These are phyloP conservation scores for Xylariomycetidae sp. DNA, from an alignment of 2,329 filamentous ascomycete species.

Conservation along the genomic window DNA sequence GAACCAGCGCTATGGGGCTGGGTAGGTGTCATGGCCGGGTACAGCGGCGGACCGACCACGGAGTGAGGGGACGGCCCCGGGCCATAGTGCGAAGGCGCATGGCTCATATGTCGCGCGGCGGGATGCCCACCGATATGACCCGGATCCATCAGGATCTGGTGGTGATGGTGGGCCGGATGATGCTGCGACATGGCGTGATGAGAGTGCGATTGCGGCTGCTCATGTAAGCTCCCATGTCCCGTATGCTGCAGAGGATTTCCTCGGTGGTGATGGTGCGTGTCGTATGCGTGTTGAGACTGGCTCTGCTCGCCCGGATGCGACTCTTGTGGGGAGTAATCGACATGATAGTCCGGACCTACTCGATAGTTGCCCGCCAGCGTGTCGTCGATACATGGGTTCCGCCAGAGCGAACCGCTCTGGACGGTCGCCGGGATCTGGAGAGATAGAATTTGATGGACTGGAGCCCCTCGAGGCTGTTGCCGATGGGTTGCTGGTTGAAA, in stretches of 20 bases:
- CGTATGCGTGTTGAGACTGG: conserved; percentile 61
- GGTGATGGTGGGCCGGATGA: conserved; percentile 44
- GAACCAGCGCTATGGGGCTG: conserved; percentile 30
- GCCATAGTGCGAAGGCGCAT: conserved; percentile 52
- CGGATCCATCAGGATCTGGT: conserved; percentile 54
- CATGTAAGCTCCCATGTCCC: conserved; percentile 42
- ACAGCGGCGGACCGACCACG: conserved; percentile 45
- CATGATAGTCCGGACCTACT: conserved; percentile 65
- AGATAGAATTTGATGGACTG: conserved; percentile 51
- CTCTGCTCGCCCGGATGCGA: conserved; percentile 61
- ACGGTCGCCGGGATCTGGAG: conserved; percentile 62
- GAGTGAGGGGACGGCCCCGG: conserved; percentile 39
- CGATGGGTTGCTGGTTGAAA: conserved; percentile 29
- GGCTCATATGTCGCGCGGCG: conserved; percentile 41
- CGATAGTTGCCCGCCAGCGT: conserved; percentile 73
- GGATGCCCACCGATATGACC: conserved; percentile 49
- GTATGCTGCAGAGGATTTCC: conserved; percentile 46
- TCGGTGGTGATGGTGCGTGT: conserved; percentile 42
- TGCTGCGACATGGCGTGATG: conserved; percentile 40
- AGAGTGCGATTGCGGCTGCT: conserved; percentile 33
- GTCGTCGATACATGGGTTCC: conserved; percentile 67
- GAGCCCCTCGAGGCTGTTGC: conserved; percentile 53
- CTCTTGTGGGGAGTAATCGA: conserved; percentile 68
- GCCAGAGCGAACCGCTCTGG: conserved; percentile 74
- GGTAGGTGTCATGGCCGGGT: conserved; percentile 43